Base-by-base conservation (phyloP, 2,329 filamentous ascomycete species). In the Aspergillus awamori region DNA sequence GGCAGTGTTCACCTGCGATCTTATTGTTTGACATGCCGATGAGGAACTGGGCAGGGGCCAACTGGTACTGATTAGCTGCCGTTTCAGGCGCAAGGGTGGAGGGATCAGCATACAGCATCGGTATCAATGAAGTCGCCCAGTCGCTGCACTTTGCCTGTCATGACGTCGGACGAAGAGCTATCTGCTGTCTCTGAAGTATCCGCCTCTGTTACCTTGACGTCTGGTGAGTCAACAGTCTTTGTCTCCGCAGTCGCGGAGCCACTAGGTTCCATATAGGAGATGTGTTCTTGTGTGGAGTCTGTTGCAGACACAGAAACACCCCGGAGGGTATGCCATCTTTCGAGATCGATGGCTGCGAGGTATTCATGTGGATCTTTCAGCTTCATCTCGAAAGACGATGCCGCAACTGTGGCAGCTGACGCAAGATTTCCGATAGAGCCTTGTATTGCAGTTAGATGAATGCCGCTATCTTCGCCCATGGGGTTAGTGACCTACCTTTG, bases 41-140 rank as follows among this genome's bases (percentile, higher is more conserved):
- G 1, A 80, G 67, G 55, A 71, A 76, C 49, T 80, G 70, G 1
- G 77, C 75, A 0, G 78, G 79, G 4, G 78, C 78, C 5, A 82
- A 69, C 74, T 78, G n/a, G 4, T 8, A 11, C n/a, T 17, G 7
- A 13, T 4, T 36, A 24, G 20, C 13, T 15, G 24, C 11, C 20
- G 20, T 20, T 20, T 20, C 20, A 20, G 20, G 20, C 20, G 20
- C 20, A 20, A 20, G 20, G 20, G 2, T 20, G 20, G 20, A 20
- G 7, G 30, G 33, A 2, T 6, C 2, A 13, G 65, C 72, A 47
- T 72, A 79, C 76, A 0, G 67, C 68, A 48, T 73, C 70, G 4
- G 70, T 83, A 59, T 82, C 79, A 56, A 83, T 75, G 49, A 80
- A 81, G 60, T 82, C 79, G 8, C 79, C 80, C 0, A 82, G 66